Conservation (phyloP, 2,329 filamentous ascomycete genomes). For the Elsinoe perseae region DNA sequence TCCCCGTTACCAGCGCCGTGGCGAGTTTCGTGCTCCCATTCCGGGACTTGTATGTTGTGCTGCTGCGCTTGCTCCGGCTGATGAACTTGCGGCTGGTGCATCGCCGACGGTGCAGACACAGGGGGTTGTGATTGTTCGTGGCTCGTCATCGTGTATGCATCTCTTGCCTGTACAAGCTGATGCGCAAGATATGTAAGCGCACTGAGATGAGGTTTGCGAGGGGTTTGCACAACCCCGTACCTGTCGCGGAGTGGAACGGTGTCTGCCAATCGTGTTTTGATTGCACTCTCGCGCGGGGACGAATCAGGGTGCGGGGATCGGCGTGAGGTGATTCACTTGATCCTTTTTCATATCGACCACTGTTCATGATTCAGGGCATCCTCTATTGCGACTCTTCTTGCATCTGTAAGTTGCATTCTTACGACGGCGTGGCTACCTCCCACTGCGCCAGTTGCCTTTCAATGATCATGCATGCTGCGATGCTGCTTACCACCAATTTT, state of each 20-base stretch:
- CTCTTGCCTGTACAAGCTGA: neutral
- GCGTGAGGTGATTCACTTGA: neutral
- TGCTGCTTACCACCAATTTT: too few species aligned
- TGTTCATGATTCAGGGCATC: neutral
- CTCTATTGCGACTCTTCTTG: too few species aligned
- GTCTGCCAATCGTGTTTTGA: neutral
- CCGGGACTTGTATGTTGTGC: constrained; percentile 21
- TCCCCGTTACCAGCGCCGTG: constrained; percentile 9
- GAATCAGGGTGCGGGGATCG: neutral
- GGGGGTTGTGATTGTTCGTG: neutral
- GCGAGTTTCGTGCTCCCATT: constrained; percentile 23
- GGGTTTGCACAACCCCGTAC: neutral
- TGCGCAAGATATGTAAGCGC: neutral
- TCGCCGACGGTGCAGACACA: neutral
- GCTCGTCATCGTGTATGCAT: neutral
- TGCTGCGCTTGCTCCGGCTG: neutral
- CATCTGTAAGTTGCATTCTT: too few species aligned
- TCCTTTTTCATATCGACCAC: neutral
- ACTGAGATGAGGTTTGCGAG: neutral
- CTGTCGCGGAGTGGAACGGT: neutral
- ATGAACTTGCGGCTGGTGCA: neutral
- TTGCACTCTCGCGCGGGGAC: neutral
- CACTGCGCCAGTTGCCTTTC: too few species aligned
- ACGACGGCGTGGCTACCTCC: too few species aligned
- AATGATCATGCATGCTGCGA: too few species aligned